Percentiles rank a stretch among this genome's conserved stretches.
Evolutionary conservation across 352 stramenopile genomes (phyloP).

Genomic region (Phytophthora pinifolia): DNA sequence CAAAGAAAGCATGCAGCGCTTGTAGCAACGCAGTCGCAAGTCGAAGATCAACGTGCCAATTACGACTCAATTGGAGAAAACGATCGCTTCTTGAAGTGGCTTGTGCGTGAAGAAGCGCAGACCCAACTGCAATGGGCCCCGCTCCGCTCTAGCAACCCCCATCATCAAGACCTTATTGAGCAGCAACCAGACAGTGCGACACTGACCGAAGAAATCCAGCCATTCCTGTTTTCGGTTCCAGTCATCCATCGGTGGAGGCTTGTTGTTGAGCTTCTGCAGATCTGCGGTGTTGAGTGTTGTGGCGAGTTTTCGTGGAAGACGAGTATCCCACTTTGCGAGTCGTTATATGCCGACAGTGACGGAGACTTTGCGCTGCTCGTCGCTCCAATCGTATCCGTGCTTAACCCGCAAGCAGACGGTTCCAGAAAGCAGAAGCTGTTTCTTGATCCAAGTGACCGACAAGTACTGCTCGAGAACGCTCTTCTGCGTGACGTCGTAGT

Average conservation of each 20-base stretch:
- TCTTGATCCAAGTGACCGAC: conserved; percentile 29
- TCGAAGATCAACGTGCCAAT: conserved; percentile 62
- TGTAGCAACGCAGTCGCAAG: conserved; percentile 21
- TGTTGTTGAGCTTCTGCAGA: conserved; percentile 42
- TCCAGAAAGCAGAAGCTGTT: conserved; percentile 22
- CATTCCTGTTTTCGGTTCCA: conserved; percentile 70
- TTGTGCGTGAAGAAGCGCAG: conserved; percentile 40
- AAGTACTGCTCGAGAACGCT: conserved; percentile 24
- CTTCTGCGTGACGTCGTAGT: conserved; percentile 32
- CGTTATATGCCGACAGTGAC: conserved; percentile 41
- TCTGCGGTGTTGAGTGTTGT: conserved; percentile 44
- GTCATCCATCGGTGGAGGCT: conserved; percentile 30
- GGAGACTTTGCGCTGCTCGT: conserved; percentile 38
- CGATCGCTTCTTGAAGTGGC: conserved; percentile 51
- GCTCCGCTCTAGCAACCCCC: conserved; percentile 40
- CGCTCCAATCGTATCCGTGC: conserved; percentile 41
- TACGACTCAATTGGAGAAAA: conserved; percentile 32
- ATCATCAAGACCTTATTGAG: conserved; percentile 58
- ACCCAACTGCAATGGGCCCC: conserved; percentile 58
- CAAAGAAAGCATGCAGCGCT: conserved; percentile 30
- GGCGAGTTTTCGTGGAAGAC: conserved; percentile 23
- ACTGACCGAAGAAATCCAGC: conserved; percentile 74
- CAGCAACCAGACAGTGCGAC: conserved; percentile 59
- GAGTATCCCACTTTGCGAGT: conserved; percentile 10
- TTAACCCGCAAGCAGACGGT: conserved; percentile 30